Conservation (phyloP, 2,329 filamentous ascomycete genomes). For the Fusarium decemcellulare region DNA sequence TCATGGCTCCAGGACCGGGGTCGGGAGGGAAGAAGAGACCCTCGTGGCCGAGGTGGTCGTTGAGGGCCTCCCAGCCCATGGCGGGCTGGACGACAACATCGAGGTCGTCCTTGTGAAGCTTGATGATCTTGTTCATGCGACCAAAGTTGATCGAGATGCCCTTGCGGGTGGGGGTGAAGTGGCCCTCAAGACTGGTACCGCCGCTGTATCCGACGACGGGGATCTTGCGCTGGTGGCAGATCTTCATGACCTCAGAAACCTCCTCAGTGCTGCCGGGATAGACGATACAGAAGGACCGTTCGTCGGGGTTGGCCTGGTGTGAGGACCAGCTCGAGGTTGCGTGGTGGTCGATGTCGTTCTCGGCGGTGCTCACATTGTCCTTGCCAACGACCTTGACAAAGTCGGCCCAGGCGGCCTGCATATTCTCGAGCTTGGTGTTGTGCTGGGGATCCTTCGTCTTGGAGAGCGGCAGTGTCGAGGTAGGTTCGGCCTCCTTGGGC, state of each 20-base stretch:
- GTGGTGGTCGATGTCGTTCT: slow-evolving; percentile 69
- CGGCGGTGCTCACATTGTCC: slow-evolving; percentile 74
- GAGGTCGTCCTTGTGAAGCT: slow-evolving; percentile 82
- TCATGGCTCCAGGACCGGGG: slow-evolving; percentile 91
- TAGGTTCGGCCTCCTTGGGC: slow-evolving; percentile 63
- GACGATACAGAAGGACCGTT: slow-evolving; percentile 78
- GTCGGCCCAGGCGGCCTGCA: slow-evolving; percentile 80
- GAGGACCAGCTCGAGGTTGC: slow-evolving; percentile 75
- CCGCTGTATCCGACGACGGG: slow-evolving; percentile 91
- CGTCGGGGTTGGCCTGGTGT: slow-evolving; percentile 63
- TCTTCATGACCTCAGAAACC: slow-evolving; percentile 88
- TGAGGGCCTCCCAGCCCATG: slow-evolving; percentile 88
- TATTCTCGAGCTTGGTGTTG: slow-evolving; percentile 72
- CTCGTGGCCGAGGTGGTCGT: slow-evolving; percentile 80
- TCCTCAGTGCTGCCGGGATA: slow-evolving; percentile 85
- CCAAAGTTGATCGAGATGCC: slow-evolving; percentile 90
- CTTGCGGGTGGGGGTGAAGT: slow-evolving; percentile 85
- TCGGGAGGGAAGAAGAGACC: slow-evolving; percentile 94
- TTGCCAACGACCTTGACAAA: slow-evolving; percentile 75
- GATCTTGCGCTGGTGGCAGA: slow-evolving; percentile 85
- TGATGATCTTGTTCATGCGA: slow-evolving; percentile 85
- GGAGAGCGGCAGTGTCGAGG: slow-evolving; percentile 72
- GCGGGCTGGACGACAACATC: slow-evolving; percentile 85
- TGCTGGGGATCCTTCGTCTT: slow-evolving; percentile 66
- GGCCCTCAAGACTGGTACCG: slow-evolving; percentile 90